Evolutionary conservation across 164 flowering plant species (phyloP).

Genomic region (Nelumbo lutea): DNA sequence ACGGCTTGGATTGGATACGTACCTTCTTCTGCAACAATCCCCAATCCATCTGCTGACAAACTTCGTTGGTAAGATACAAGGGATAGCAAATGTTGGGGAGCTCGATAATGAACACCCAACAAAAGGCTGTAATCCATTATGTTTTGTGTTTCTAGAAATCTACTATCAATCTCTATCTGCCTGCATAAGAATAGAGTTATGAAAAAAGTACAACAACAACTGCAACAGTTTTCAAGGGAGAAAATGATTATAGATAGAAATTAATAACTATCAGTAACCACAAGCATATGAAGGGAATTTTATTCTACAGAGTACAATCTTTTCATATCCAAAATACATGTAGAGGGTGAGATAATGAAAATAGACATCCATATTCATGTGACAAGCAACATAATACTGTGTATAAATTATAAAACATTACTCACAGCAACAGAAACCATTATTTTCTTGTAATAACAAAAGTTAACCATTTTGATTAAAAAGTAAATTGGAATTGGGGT

Average conservation of each 20-base stretch:
- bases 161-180: conserved; percentile 87
- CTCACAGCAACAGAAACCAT: too few species aligned
- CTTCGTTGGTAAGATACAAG: conserved; percentile 33
- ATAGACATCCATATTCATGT: too few species aligned
- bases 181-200: conserved; percentile 38
- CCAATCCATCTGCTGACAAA: conserved; percentile 54
- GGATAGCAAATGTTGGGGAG: conserved; percentile 74
- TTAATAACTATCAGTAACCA: too few species aligned
- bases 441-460: too few species aligned
- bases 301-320: too few species aligned
- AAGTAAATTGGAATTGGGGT: too few species aligned
- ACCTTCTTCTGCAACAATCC: conserved; percentile 80
- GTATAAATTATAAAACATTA: too few species aligned
- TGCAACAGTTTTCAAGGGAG: neutral
- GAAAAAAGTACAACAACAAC: neutral
- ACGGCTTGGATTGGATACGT: neutral
- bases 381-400: too few species aligned
- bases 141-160: conserved; percentile 71
- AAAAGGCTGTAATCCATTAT: conserved; percentile 99
- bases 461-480: too few species aligned
- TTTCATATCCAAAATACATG: too few species aligned
- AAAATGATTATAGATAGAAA: neutral
- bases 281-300: too few species aligned
- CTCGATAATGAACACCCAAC: conserved; percentile 96
- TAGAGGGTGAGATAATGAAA: too few species aligned